Evolutionary conservation across 306 rosid genomes (phyloP), one percentile per base, ranked within the genome.

Genomic region (Ormosia emarginata): DNA sequence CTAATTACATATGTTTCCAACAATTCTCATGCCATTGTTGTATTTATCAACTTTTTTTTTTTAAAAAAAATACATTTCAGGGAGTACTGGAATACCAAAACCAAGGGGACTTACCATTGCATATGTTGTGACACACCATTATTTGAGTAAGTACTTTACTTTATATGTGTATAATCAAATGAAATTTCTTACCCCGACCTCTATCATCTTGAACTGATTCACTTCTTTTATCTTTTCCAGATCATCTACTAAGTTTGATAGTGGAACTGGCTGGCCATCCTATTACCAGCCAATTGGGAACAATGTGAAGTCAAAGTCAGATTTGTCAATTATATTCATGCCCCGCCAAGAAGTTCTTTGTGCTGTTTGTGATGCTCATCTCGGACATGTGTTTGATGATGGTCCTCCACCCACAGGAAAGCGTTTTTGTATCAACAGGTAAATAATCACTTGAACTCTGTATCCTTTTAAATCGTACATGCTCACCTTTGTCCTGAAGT

Each of bases 211-310:
- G 18, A 43, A 24, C 36, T 18, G 33, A 74, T 58, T 7, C 17
- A 46, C 63, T 7, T 77, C 10, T 11, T n/a, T 52, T 37, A 37
- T 88, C n/a, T 72, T 52, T 74, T 66, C 47, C 85, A 95, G 99
- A 85, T 95, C 99, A 74, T 93, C 97, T 7, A 88, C 98, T 6
- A 95, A 95, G 86, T 95, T 93, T 41, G 88, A 93, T 44, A 93
- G 99, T 82, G 98, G 99, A 79, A 95, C 99, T 44, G 99, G 99
- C 18, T 95, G 99, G 99, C 99, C 98, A 49, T 95, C 99, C 43
- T 95, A 95, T 90, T 90, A 89, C 90, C 90, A 90, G 76, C 94
- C 98, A 0, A 50, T 89, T 8, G 95, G 93, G 40, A 85, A 87
- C 85, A 95, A 95, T 50, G 97, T 88, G 81, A 91, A 88, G 66